These are phyloP conservation scores for Nyctanthes arbortristis DNA, from an alignment of 257 asterid species.

Conservation along the genomic window DNA sequence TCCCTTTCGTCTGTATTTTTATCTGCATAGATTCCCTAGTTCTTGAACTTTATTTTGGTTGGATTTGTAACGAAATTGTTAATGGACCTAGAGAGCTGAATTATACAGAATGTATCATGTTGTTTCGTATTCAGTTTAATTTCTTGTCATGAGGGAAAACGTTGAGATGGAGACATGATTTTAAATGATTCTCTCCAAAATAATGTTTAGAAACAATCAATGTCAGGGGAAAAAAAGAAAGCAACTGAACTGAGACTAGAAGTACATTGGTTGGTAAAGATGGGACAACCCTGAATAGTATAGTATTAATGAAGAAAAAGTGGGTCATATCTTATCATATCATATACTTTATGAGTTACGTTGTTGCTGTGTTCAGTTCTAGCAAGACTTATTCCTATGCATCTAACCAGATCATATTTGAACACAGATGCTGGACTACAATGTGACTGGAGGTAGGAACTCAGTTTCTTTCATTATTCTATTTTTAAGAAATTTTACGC, in stretches of 20 bases:
- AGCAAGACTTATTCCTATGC: background rate
- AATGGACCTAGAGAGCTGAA: background rate
- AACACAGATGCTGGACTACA: slow-evolving; percentile 92
- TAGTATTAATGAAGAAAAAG: background rate
- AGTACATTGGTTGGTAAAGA: background rate
- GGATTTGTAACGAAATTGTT: background rate
- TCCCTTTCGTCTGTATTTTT: no score
- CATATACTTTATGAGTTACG: background rate
- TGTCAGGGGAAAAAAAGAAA: background rate
- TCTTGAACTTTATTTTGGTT: no score
- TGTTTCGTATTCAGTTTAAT: background rate
- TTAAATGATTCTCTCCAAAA: background rate
- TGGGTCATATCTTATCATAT: background rate
- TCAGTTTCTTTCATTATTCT: slow-evolving; percentile 7
- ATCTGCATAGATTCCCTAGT: no score
- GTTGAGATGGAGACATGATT: background rate
- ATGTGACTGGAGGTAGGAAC: slow-evolving; percentile 86
- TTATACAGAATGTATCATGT: background rate
- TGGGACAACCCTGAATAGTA: background rate
- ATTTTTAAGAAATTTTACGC: background rate
- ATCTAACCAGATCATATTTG: slow-evolving; percentile 22
- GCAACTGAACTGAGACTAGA: background rate
- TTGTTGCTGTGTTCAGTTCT: background rate
- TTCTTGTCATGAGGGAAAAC: background rate
- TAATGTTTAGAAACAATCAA: background rate